Percentiles rank a stretch among this genome's conserved stretches.
These are phyloP conservation scores for Heterobasidion parviporum DNA, from an alignment of 1,284 basidiomycete genomes.

Conservation along the genomic window DNA sequence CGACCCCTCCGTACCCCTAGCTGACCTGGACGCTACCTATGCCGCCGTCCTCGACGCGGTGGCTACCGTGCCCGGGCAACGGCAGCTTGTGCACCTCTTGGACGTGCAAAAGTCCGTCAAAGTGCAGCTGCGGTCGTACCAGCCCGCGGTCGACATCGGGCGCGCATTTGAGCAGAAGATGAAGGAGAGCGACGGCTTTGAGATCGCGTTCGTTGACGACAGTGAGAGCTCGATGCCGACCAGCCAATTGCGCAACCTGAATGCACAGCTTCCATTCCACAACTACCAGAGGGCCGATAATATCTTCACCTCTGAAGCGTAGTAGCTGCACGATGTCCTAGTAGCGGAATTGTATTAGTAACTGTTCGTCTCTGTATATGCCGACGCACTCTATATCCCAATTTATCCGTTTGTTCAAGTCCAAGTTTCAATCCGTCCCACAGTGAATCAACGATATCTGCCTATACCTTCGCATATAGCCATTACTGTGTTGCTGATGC, in stretches of 20 bases:
- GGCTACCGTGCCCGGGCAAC: constrained; percentile 11
- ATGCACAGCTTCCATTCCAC: no score
- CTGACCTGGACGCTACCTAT: constrained; percentile 11
- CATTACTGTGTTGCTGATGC: no score
- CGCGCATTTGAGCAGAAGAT: not conserved
- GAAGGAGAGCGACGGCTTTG: not conserved
- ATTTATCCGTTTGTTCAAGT: no score
- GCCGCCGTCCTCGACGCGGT: constrained; percentile 18
- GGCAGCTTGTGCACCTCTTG: constrained; percentile 33
- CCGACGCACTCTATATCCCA: no score
- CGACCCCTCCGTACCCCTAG: not conserved
- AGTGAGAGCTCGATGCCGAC: not conserved
- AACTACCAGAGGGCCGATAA: no score
- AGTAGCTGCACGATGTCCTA: no score
- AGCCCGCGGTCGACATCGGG: not conserved
- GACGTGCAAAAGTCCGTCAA: constrained; percentile 37
- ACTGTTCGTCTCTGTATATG: no score
- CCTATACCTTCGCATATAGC: no score
- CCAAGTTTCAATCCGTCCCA: no score
- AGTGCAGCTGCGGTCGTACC: constrained; percentile 11
- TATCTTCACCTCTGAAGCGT: no score
- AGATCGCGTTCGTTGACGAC: not conserved
- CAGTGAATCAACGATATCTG: no score
- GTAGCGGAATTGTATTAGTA: no score
- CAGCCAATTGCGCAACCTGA: not conserved